A percentile compares a stretch with the other conserved stretches of the same genome.
Conservation (phyloP, 1,284 basidiomycete species). For the Calocybe gambosa region DNA sequence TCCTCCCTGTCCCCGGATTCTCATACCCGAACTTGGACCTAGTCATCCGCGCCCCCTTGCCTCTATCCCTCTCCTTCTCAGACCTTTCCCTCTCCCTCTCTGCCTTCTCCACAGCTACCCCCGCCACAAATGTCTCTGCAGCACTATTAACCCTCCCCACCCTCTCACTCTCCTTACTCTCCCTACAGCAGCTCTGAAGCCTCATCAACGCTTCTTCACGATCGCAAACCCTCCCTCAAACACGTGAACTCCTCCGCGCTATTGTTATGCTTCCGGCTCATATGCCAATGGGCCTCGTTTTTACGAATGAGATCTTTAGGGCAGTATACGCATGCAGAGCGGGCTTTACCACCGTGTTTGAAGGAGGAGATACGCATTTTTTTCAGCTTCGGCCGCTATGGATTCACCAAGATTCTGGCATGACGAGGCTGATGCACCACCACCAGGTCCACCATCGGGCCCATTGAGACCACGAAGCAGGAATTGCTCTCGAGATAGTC, state of each 20-base stretch:
- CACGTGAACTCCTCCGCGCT: conserved; percentile 13
- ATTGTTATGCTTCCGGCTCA: conserved; percentile 15
- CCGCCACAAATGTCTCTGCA: not conserved
- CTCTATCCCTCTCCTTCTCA: not conserved
- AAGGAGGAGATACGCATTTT: conserved; percentile 14
- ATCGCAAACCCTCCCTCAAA: conserved; percentile 11
- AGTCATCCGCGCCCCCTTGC: not conserved
- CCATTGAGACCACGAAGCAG: too few species aligned
- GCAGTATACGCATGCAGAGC: conserved; percentile 13
- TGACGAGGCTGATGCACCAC: too few species aligned
- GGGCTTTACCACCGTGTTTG: conserved; percentile 12
- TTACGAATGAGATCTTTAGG: conserved; percentile 11
- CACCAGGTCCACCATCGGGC: too few species aligned
- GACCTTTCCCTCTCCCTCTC: not conserved
- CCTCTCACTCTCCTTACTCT: conserved; percentile 9
- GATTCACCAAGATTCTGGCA: too few species aligned
- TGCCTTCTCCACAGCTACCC: not conserved
- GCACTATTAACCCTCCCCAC: not conserved
- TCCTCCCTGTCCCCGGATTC: conserved; percentile 4
- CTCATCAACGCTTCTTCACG: conserved; percentile 11
- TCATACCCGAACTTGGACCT: not conserved
- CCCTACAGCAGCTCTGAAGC: conserved; percentile 13
- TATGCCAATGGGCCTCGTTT: conserved; percentile 16
- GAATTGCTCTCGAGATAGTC: too few species aligned
- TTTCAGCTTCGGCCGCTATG: conserved; percentile 4